Evolutionary conservation across 306 rosid genomes (phyloP).

Genomic region (Phaseolus lunatus): DNA sequence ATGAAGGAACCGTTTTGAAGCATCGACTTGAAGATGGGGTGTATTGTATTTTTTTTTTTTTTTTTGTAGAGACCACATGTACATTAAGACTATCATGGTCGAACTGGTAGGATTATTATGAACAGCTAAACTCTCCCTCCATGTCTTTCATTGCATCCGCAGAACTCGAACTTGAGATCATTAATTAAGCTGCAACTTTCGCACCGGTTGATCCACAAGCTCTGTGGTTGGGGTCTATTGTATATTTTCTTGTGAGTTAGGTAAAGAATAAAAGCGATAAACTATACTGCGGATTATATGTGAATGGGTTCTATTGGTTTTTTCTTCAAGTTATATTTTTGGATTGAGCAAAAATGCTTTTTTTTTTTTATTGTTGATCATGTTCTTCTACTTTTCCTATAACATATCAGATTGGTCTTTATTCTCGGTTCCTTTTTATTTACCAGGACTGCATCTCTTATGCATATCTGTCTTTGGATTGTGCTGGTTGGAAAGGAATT

Average conservation of each 20-base stretch:
- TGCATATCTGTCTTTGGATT: slow-evolving; percentile 57
- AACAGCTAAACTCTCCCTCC: neutral
- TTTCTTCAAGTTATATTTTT: neutral
- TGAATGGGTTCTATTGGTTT: neutral
- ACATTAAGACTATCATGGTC: neutral
- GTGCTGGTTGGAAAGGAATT: slow-evolving; percentile 59
- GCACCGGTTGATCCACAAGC: neutral
- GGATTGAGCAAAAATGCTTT: neutral
- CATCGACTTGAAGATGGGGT: neutral
- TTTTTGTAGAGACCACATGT: neutral
- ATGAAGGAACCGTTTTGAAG: slow-evolving; percentile 31
- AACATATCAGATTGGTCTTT: slow-evolving; percentile 16
- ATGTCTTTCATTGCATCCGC: neutral
- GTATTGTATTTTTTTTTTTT: slow-evolving; percentile 5
- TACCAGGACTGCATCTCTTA: slow-evolving; percentile 67
- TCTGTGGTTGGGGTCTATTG: neutral
- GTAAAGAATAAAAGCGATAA: neutral
- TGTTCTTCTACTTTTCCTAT: slow-evolving; percentile 27
- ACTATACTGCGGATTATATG: slow-evolving; percentile 5
- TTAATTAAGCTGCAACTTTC: neutral
- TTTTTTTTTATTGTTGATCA: neutral
- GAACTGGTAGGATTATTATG: neutral
- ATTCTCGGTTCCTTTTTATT: slow-evolving; percentile 13
- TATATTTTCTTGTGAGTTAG: slow-evolving; percentile 18
- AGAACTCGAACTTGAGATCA: neutral